These are phyloP conservation scores for Starmera quercuum DNA, from an alignment of 805 yeast species.

Conservation along the genomic window DNA sequence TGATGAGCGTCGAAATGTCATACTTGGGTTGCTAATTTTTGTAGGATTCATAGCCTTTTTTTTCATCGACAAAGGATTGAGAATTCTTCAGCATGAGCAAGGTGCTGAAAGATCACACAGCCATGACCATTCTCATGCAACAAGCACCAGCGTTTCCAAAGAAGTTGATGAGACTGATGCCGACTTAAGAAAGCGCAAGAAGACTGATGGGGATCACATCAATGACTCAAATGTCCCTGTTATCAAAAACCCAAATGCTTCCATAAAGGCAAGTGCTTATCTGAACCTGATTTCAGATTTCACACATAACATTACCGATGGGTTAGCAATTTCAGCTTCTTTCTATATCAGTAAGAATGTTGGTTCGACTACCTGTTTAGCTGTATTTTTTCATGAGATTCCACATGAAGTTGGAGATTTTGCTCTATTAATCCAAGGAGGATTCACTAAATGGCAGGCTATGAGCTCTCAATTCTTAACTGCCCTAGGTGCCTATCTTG, in stretches of 20 bases:
- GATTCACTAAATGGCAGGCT: conserved; percentile 59
- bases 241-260: conserved; percentile 26
- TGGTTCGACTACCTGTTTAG: conserved; percentile 64
- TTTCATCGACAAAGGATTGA: conserved; percentile 51
- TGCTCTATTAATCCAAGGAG: conserved; percentile 63
- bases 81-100: conserved; percentile 37
- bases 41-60: conserved; percentile 55
- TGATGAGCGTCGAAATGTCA: conserved; percentile 40
- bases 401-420: conserved; percentile 82
- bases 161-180: conserved; percentile 9
- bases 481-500: conserved; percentile 56
- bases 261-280: conserved; percentile 41
- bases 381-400: conserved; percentile 69
- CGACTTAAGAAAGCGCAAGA: conserved; percentile 11
- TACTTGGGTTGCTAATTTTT: conserved; percentile 48
- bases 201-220: conserved; percentile 19
- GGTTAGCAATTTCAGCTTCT: conserved; percentile 65
- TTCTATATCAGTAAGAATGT: conserved; percentile 51
- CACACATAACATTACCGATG: conserved; percentile 71
- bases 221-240: conserved; percentile 16
- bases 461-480: conserved; percentile 61
- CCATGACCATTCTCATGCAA: conserved; percentile 34
- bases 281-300: conserved; percentile 64
- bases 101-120: conserved; percentile 13
- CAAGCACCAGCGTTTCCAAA: conserved; percentile 3